Evolutionary conservation across 371 early-diverging fungal species (phyloP).

Genomic region (Batkoa obscura): DNA sequence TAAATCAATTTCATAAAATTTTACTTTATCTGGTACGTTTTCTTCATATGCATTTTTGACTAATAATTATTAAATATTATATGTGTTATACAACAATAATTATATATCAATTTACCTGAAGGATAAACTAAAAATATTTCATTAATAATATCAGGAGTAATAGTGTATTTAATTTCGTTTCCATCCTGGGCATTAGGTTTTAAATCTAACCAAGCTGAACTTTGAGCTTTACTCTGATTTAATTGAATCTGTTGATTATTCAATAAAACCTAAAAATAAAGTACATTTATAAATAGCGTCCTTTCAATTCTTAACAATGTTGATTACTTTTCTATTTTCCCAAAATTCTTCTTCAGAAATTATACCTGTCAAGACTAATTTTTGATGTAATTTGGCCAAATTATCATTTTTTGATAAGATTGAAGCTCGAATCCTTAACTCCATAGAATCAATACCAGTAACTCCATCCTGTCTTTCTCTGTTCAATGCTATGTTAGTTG

Average conservation of each 20-base stretch:
- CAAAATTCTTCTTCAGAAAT: constrained; percentile 84
- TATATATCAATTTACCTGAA: constrained; percentile 30
- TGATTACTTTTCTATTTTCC: constrained; percentile 48
- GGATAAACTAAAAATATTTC: constrained; percentile 82
- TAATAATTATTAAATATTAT: constrained; percentile 8
- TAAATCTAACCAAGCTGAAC: constrained; percentile 60
- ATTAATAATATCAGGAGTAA: constrained; percentile 75
- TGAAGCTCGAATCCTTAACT: neutral
- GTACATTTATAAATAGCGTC: neutral
- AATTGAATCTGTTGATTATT: constrained; percentile 43
- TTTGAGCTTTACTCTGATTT: constrained; percentile 64
- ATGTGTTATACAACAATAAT: neutral
- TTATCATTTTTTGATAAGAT: neutral
- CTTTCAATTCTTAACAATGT: constrained; percentile 15
- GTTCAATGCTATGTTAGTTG: too few relatives aligned
- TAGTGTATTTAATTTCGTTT: constrained; percentile 60
- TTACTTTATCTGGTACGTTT: constrained; percentile 65
- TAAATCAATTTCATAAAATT: neutral
- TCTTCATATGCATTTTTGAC: constrained; percentile 66
- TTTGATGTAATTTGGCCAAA: constrained; percentile 43
- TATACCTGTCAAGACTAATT: constrained; percentile 52
- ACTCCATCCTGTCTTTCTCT: too few relatives aligned
- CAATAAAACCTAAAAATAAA: constrained; percentile 30
- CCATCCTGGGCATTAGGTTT: constrained; percentile 60
- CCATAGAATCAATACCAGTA: too few relatives aligned